Evolutionary conservation across 1,284 basidiomycete species (phyloP).

Genomic region (Boletus hoseneyae): DNA sequence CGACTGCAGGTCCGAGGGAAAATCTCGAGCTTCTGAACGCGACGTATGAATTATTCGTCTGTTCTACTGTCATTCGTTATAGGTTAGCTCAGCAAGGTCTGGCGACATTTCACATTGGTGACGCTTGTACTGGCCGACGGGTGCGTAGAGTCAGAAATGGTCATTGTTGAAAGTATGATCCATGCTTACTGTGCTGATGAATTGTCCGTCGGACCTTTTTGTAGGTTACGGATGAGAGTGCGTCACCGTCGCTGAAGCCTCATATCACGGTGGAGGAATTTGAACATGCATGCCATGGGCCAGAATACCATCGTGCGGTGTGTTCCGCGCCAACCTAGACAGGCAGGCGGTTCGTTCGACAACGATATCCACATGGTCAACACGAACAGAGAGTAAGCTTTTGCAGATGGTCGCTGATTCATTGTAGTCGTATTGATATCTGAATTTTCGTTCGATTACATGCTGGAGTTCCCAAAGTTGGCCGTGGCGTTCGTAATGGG

Average conservation of each 20-base stretch:
- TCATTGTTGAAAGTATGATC: conserved; percentile 59
- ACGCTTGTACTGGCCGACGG: conserved; percentile 9
- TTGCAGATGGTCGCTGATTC: conserved; percentile 17
- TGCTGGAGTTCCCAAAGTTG: conserved; percentile 88
- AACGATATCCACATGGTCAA: conserved; percentile 53
- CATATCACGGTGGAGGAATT: conserved; percentile 78
- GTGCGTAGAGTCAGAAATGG: conserved; percentile 74
- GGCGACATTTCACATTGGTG: conserved; percentile 16
- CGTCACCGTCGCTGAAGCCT: conserved; percentile 51
- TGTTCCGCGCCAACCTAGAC: conserved; percentile 80
- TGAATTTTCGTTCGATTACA: conserved; percentile 87
- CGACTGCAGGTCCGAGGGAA: conserved; percentile 59
- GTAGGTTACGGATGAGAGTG: conserved; percentile 65
- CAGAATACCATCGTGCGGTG: conserved; percentile 81
- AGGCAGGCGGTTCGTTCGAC: conserved; percentile 42
- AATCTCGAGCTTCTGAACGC: conserved; percentile 74
- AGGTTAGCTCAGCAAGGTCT: conserved; percentile 80
- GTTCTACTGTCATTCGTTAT: neutral
- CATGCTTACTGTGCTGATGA: neutral
- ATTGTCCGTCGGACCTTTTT: conserved; percentile 4
- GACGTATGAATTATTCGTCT: conserved; percentile 45
- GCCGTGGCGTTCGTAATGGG: conserved; percentile 84
- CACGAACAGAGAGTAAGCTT: conserved; percentile 68
- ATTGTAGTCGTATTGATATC: conserved; percentile 70
- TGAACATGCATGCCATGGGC: conserved; percentile 74